Conservation (phyloP, 108 stramenopile genomes). For the Stephanodiscus triporus region DNA sequence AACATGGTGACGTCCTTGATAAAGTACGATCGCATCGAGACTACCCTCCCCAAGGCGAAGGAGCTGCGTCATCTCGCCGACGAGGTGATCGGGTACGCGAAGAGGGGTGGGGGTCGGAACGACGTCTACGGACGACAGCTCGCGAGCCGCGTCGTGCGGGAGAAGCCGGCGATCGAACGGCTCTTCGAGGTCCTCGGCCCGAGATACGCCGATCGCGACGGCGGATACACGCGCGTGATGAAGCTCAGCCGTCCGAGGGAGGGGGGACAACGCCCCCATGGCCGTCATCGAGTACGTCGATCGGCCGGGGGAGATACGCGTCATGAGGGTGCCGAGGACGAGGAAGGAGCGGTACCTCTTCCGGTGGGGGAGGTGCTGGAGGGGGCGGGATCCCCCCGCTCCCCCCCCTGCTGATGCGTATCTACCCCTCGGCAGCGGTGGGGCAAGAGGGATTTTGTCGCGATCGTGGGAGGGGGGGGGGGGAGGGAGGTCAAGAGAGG, state of each 20-base stretch:
- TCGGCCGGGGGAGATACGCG: conserved; percentile 91
- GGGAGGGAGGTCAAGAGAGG: no score
- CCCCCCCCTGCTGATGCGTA: no score
- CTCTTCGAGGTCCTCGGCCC: conserved; percentile 96
- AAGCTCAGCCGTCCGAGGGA: conserved; percentile 80
- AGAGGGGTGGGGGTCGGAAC: no score
- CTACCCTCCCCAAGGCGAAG: conserved; percentile 96
- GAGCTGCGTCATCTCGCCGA: conserved; percentile 92
- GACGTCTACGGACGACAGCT: conserved; percentile 44
- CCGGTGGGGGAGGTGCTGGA: conserved; percentile 49
- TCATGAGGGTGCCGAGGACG: conserved; percentile 79
- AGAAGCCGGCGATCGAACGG: conserved; percentile 81
- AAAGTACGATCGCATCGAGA: conserved; percentile 97
- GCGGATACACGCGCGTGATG: conserved; percentile 98
- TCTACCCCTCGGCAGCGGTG: no score
- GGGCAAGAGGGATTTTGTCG: no score
- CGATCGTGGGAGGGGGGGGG: no score
- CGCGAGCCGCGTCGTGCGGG: conserved; percentile 69
- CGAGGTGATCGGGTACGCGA: conserved; percentile 85
- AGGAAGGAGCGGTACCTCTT: conserved; percentile 42
- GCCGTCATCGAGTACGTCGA: conserved; percentile 98
- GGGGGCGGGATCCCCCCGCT: no score
- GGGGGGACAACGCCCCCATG: conserved; percentile 98
- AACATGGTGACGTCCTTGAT: conserved; percentile 96
- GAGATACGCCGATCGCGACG: conserved; percentile 88